Base-by-base conservation (phyloP, 192 early-diverging fungal genomes). In the Podila clonocystis region DNA sequence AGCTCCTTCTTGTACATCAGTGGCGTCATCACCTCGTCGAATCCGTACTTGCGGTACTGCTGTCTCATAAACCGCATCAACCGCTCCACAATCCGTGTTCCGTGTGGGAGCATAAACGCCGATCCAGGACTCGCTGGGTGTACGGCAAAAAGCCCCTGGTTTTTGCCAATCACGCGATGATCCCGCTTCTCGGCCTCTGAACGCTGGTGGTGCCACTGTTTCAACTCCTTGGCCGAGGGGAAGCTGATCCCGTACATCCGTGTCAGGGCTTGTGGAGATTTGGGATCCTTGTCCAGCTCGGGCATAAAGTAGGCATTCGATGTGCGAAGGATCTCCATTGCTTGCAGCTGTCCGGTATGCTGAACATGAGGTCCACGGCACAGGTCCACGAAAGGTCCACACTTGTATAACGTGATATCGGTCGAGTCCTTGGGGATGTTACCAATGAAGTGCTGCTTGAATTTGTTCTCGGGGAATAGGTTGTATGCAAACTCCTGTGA, bases 1-100 rank as follows among this genome's bases (percentile, higher is more conserved):
- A 98, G 78, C 66, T 91, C 90, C 77, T 95, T 95, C 79, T 96
- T 96, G 84, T 94, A 98, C 69, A 98, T 90, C 36, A 96, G 85
- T 15, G 97, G 97, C 2, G 96, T 94, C 77, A 94, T 94, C 31
- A 98, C 95, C 82, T 98, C 96, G 15, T 95, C 85, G 61, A 92
- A 97, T 0, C 94, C 95, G 66, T 87, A 94, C 34, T 86, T 82
- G 1, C 84, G 83, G 64, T 97, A 97, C 74, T 97, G 91, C 8
- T 74, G 72, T 31, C 95, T 85, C 63, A 98, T 86, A 71, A 93
- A 90, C 9, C 90, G 84, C 82, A 94, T 85, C 12, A 98, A 82
- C 41, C 87, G 83, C 61, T 95, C 89, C 29, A 95, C 91, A 72
- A 98, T 93, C 58, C 95, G 87, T n/a, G 91, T 92, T 30, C 90